A percentile compares a stretch with the other conserved stretches of the same genome.
phyloP scores from a whole-genome alignment of 2,329 filamentous ascomycete species.

The Corinectria fuckeliana region DNA sequence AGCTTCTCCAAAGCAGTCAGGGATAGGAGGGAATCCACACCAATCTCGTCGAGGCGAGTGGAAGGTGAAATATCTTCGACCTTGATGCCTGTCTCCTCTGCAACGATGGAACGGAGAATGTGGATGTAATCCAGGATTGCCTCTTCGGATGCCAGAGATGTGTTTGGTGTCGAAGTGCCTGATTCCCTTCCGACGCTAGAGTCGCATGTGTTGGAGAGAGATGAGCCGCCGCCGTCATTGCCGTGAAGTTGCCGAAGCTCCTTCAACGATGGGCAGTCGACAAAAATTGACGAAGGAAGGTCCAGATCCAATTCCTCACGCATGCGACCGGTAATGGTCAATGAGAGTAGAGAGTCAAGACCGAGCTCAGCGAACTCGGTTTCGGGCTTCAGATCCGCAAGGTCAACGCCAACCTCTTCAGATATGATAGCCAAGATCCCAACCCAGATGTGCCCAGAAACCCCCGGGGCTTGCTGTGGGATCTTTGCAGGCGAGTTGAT shows the following conservation, averaged over 20 bases:
- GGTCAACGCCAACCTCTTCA: constrained; percentile 74
- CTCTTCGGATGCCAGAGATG: constrained; percentile 22
- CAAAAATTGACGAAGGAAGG: constrained; percentile 49
- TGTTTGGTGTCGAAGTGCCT: constrained; percentile 44
- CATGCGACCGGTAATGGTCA: constrained; percentile 61
- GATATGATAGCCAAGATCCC: constrained; percentile 51
- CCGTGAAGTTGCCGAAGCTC: constrained; percentile 24
- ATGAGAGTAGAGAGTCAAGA: constrained; percentile 65
- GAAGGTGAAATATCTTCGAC: constrained; percentile 21
- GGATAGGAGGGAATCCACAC: constrained; percentile 29
- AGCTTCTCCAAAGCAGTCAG: constrained; percentile 24
- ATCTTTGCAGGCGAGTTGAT: constrained; percentile 32
- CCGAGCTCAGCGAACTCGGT: constrained; percentile 62
- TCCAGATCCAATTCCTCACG: constrained; percentile 60
- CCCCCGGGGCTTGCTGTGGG: constrained; percentile 23
- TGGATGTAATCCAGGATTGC: constrained; percentile 14
- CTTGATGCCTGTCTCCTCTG: constrained; percentile 30
- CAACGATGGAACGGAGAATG: constrained; percentile 22
- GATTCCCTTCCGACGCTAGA: constrained; percentile 70
- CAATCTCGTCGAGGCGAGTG: constrained; percentile 26
- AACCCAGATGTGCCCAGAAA: constrained; percentile 12
- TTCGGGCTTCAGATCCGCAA: constrained; percentile 65
- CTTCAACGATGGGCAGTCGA: constrained; percentile 39
- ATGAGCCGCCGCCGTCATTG: constrained; percentile 56
- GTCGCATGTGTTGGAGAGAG: constrained; percentile 64